Evolutionary conservation across 148 eudicot genomes (phyloP).

Genomic region (Amaranthus palmeri): DNA sequence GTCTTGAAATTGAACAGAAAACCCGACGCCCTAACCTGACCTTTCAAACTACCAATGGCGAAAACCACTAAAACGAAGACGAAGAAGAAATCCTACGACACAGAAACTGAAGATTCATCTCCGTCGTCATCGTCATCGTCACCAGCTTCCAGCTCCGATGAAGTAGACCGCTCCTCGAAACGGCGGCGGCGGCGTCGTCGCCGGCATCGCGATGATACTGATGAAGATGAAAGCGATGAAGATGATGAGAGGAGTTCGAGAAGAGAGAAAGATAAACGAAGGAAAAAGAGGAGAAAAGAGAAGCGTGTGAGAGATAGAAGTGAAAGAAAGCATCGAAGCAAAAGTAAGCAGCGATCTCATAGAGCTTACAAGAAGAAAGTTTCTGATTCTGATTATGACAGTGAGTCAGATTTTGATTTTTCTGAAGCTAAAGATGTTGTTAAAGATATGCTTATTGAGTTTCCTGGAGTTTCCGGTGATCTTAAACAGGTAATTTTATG

Average conservation of each 20-base stretch:
- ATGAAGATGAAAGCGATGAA: slow-evolving; percentile 7
- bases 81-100: slow-evolving; percentile 14
- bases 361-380: slow-evolving; percentile 32
- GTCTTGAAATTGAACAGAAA: not conserved
- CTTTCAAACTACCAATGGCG: slow-evolving; percentile 11
- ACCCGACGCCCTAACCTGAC: too few relatives aligned
- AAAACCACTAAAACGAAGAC: slow-evolving; percentile 12
- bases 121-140: slow-evolving; percentile 12
- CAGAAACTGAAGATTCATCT: slow-evolving; percentile 8
- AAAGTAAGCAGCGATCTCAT: slow-evolving; percentile 24
- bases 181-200: slow-evolving; percentile 22
- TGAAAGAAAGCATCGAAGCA: slow-evolving; percentile 24
- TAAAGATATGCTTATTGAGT: slow-evolving; percentile 49
- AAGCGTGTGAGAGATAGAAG: slow-evolving; percentile 24
- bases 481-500: slow-evolving; percentile 38
- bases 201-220: not conserved
- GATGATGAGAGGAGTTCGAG: slow-evolving; percentile 19
- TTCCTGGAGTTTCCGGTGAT: slow-evolving; percentile 72
- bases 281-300: slow-evolving; percentile 24
- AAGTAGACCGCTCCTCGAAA: slow-evolving; percentile 9
- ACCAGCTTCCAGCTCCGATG: slow-evolving; percentile 18
- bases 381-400: slow-evolving; percentile 39
- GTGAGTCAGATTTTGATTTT: slow-evolving; percentile 29
- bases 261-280: slow-evolving; percentile 29
- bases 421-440: slow-evolving; percentile 37